Evolutionary conservation across 345 rosid species (phyloP), one percentile per base, ranked within the genome.

Genomic region (Passiflora organensis): DNA sequence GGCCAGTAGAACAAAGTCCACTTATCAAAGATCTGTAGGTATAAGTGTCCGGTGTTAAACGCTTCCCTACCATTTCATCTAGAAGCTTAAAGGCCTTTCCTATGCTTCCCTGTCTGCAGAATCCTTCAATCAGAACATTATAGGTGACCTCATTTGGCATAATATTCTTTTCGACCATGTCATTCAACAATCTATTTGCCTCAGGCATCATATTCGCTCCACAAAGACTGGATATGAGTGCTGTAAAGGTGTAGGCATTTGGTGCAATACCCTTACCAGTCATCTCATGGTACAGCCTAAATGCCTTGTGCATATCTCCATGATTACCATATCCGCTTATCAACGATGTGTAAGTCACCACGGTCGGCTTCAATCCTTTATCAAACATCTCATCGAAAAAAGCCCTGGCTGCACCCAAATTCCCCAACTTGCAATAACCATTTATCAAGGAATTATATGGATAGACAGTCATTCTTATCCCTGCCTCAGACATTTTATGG

Each of bases 61-160:
- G 91, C 62, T 70, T 89, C 58, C 50, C 63, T 1, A 67, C 54
- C 99, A 93, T 93, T 71, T 84, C 87, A 36, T 66, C 56, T 15
- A 72, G 76, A 69, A 93, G 70, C 62, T 68, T 64, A 59, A 86
- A 89, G 51, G 95, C 95, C 72, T 67, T 82, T 50, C 37, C 47
- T 22, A 65, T 70, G 59, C 80, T 71, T 48, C 90, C 91, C 32
- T 67, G 75, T 72, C 60, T 75, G 50, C 91, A 80, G 42, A 80
- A 66, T 49, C 89, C 94, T 65, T 84, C 94, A 4, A 93, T 89
- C 80, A 93, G 59, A 58, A 86, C 85, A 69, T 93, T 93, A 63
- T 84, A 93, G 6, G 93, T 82, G 58, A 93, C 84, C 67, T 69
- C 85, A 68, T 74, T 93, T 55, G 96, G 99, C 69, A 65, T 43